Percentiles rank a stretch among this genome's conserved stretches.
Conservation (phyloP, 2,329 filamentous ascomycete genomes). For the Hypoxylon sp. region DNA sequence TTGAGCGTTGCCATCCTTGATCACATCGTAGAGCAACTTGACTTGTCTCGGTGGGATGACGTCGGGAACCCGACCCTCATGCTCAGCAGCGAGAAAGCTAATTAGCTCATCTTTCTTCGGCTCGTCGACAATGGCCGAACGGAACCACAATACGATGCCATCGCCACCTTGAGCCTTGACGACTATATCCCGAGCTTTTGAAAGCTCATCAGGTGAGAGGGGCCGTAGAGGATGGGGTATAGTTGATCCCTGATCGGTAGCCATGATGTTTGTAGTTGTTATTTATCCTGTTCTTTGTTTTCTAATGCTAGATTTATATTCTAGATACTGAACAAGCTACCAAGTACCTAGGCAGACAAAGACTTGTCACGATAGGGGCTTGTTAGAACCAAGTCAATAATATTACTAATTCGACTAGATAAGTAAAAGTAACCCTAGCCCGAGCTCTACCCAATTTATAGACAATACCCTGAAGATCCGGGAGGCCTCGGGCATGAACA, state of each 20-base stretch:
- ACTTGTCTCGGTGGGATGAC: constrained; percentile 58
- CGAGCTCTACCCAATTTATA: constrained; percentile 38
- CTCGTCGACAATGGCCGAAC: constrained; percentile 51
- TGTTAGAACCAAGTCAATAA: constrained; percentile 2
- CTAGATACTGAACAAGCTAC: constrained; percentile 5
- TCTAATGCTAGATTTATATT: constrained; percentile 5
- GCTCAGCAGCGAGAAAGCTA: constrained; percentile 51
- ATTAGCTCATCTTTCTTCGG: constrained; percentile 50
- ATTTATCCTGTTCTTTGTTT: constrained; percentile 11
- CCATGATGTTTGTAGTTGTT: constrained; percentile 26
- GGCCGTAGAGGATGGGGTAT: constrained; percentile 52
- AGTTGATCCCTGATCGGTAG: constrained; percentile 23
- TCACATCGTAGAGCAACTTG: constrained; percentile 63
- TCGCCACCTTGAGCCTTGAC: constrained; percentile 48
- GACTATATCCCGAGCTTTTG: constrained; percentile 49
- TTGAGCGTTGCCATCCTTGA: constrained; percentile 53
- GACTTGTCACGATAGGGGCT: constrained; percentile 24
- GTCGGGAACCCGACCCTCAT: constrained; percentile 47
- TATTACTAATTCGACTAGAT: constrained; percentile 31
- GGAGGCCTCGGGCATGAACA: constrained; percentile 36
- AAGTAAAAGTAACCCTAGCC: constrained; percentile 13
- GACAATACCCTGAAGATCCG: constrained; percentile 31
- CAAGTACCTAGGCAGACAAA: constrained; percentile 1
- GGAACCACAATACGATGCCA: constrained; percentile 48
- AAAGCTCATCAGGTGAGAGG: constrained; percentile 50